These are phyloP conservation scores for Entomortierella parvispora DNA, from an alignment of 192 early-diverging fungal species.

Conservation along the genomic window DNA sequence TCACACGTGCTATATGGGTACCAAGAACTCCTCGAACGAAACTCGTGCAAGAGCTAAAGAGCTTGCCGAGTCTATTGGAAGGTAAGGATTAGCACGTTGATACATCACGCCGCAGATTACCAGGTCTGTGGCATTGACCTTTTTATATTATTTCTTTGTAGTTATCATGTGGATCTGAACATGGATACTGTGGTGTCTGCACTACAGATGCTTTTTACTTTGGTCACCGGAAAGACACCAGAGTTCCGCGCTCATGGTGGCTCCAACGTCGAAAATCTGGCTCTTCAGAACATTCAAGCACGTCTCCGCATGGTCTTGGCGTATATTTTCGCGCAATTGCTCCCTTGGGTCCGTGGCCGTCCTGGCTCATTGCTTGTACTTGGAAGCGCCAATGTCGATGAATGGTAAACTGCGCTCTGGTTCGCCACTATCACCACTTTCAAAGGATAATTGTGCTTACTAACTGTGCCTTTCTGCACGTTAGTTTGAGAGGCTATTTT, in stretches of 20 bases:
- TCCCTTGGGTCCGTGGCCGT: conserved; percentile 86
- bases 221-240: conserved; percentile 81
- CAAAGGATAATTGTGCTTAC: too few relatives aligned
- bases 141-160: conserved; percentile 31
- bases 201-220: conserved; percentile 77
- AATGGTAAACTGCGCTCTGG: conserved; percentile 66
- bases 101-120: not conserved
- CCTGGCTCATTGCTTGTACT: conserved; percentile 86
- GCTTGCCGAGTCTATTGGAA: conserved; percentile 83
- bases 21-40: conserved; percentile 87
- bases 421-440: too few relatives aligned
- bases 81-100: conserved; percentile 35
- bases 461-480: too few relatives aligned
- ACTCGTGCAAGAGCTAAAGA: conserved; percentile 83
- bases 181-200: conserved; percentile 88
- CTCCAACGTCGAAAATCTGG: conserved; percentile 86
- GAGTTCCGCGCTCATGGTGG: conserved; percentile 89
- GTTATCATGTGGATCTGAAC: conserved; percentile 90
- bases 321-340: conserved; percentile 94
- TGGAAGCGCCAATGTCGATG: conserved; percentile 98
- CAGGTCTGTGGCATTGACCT: too few relatives aligned
- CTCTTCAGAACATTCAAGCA: conserved; percentile 97
- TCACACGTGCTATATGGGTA: conserved; percentile 97
- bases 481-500: conserved; percentile 92
- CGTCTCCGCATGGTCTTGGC: conserved; percentile 94